phyloP scores from a whole-genome alignment of 306 rosid species.

The Citrullus amarus region DNA sequence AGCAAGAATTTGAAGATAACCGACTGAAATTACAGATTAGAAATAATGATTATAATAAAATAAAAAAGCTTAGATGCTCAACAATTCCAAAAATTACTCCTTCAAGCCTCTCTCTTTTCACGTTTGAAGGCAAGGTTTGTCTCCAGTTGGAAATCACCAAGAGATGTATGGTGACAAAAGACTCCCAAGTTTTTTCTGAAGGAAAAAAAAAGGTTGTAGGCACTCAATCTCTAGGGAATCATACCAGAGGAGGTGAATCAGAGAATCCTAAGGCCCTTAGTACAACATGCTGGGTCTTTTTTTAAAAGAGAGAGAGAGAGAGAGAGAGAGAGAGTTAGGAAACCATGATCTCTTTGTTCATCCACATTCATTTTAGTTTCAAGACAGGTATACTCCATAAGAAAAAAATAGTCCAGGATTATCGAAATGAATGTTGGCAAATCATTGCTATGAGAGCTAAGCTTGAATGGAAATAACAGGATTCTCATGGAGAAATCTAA shows the following conservation, averaged over 20 bases:
- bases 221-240: not conserved
- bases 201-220: not conserved
- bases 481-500: not conserved
- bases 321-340: not conserved
- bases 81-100: not conserved
- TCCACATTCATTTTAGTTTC: not conserved
- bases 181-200: not conserved
- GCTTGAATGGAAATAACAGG: not conserved
- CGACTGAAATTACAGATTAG: not conserved
- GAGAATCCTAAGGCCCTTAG: too few relatives aligned
- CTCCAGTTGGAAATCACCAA: not conserved
- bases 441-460: not conserved
- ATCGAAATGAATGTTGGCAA: not conserved
- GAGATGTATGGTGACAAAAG: not conserved
- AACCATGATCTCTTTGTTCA: not conserved
- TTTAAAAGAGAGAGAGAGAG: too few relatives aligned
- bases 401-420: not conserved
- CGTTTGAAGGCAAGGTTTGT: not conserved
- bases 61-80: not conserved
- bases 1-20: not conserved
- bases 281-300: not conserved
- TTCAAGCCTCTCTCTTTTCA: not conserved
- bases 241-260: not conserved
- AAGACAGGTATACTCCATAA: not conserved
- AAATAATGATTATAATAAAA: not conserved